Evolutionary conservation across 495 filamentous ascomycete genomes (phyloP).

Genomic region (Neurospora tetrasperma): DNA sequence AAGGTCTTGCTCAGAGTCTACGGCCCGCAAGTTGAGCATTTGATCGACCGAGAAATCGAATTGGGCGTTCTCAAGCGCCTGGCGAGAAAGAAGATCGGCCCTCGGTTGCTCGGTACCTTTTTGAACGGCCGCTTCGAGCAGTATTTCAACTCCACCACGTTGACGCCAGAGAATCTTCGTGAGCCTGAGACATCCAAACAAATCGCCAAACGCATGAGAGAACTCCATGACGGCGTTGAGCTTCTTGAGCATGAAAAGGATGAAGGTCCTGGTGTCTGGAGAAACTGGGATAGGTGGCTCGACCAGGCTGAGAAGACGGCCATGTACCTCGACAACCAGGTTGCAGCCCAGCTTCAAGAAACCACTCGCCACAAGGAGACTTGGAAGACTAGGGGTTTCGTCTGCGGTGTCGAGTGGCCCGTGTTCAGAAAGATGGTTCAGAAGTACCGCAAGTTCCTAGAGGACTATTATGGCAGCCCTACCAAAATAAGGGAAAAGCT

Average conservation of each 20-base stretch:
- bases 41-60: constrained; percentile 90
- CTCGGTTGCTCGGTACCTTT: constrained; percentile 87
- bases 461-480: constrained; percentile 56
- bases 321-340: constrained; percentile 62
- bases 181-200: constrained; percentile 75
- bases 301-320: constrained; percentile 68
- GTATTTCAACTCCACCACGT: constrained; percentile 70
- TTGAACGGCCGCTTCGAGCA: constrained; percentile 94
- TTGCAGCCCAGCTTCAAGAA: constrained; percentile 24
- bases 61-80: constrained; percentile 77
- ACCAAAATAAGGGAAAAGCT: constrained; percentile 59
- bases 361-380: constrained; percentile 25
- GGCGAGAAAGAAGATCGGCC: constrained; percentile 84
- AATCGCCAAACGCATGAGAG: constrained; percentile 97
- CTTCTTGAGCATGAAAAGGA: constrained; percentile 67
- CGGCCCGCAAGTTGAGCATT: constrained; percentile 87
- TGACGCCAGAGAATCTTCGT: constrained; percentile 68
- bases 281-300: constrained; percentile 94
- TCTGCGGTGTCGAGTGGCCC: constrained; percentile 81
- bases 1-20: constrained; percentile 91
- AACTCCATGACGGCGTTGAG: constrained; percentile 89
- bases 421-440: constrained; percentile 66
- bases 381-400: constrained; percentile 60
- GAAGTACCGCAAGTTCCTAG: constrained; percentile 65
- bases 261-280: constrained; percentile 72